A percentile compares a stretch with the other conserved stretches of the same genome.
These are phyloP conservation scores for Astrothelium subdiscretum DNA, from an alignment of 495 filamentous ascomycete genomes.

Conservation along the genomic window DNA sequence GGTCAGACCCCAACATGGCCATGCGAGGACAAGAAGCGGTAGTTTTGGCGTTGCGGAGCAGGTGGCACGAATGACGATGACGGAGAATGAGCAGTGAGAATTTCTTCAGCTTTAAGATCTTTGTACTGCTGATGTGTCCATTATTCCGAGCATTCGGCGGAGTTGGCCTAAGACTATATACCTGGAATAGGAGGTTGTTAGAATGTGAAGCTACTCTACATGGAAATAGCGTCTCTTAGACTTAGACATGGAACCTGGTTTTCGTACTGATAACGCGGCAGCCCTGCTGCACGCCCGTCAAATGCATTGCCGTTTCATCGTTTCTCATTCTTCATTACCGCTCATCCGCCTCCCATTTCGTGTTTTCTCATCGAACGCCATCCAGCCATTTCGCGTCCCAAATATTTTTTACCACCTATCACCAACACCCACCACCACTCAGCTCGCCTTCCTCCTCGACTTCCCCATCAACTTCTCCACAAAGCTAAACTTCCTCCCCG, in stretches of 20 bases:
- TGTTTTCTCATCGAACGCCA: neutral
- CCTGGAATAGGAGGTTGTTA: too few species aligned
- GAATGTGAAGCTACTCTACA: neutral
- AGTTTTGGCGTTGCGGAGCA: constrained; percentile 1
- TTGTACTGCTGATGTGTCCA: neutral
- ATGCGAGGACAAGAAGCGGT: neutral
- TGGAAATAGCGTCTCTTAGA: neutral
- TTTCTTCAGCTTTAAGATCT: neutral
- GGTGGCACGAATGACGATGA: neutral
- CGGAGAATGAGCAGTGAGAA: neutral
- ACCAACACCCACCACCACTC: too few species aligned
- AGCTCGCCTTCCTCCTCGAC: neutral
- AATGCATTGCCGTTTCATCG: neutral
- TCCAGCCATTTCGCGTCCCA: too few species aligned
- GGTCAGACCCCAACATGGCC: neutral
- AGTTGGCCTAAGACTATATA: too few species aligned
- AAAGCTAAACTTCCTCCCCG: neutral
- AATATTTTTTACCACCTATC: too few species aligned
- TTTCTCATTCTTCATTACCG: neutral
- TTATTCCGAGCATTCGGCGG: too few species aligned
- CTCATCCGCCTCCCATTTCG: neutral
- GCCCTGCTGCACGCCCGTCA: neutral
- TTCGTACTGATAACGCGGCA: neutral
- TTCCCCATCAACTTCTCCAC: constrained; percentile 4
- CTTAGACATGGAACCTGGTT: neutral